Percentiles rank a stretch among this genome's conserved stretches.
Conservation (phyloP, 2,329 filamentous ascomycete genomes). For the Botrytis aclada region DNA sequence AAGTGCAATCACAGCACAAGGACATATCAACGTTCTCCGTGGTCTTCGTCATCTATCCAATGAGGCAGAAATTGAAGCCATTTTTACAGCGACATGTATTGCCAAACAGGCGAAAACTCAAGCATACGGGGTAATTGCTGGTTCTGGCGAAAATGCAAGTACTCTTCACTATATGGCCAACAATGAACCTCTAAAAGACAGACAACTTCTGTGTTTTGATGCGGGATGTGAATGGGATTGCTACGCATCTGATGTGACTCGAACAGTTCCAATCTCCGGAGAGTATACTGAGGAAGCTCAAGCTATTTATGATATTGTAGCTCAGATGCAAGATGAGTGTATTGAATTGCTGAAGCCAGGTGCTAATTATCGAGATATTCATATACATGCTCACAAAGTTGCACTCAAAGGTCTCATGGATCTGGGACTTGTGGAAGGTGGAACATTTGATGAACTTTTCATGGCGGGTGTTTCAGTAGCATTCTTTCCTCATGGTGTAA, state of each 20-base stretch:
- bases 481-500: slow-evolving; percentile 62
- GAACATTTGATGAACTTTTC: slow-evolving; percentile 52
- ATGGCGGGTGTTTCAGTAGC: slow-evolving; percentile 53
- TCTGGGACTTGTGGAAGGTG: slow-evolving; percentile 69
- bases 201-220: slow-evolving; percentile 78
- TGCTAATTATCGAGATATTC: slow-evolving; percentile 67
- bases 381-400: slow-evolving; percentile 68
- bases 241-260: slow-evolving; percentile 88
- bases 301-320: slow-evolving; percentile 73
- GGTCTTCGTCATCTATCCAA: slow-evolving; percentile 62
- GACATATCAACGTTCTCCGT: slow-evolving; percentile 70
- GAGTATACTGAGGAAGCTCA: slow-evolving; percentile 66
- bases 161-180: slow-evolving; percentile 87
- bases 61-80: slow-evolving; percentile 79
- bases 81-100: slow-evolving; percentile 71
- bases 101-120: slow-evolving; percentile 70
- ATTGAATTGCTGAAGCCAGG: slow-evolving; percentile 68
- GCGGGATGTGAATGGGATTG: slow-evolving; percentile 81
- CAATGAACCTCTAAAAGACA: slow-evolving; percentile 64
- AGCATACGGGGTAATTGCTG: slow-evolving; percentile 87
- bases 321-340: slow-evolving; percentile 75
- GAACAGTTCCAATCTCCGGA: slow-evolving; percentile 77
- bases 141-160: slow-evolving; percentile 75
- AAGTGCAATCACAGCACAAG: slow-evolving; percentile 73
- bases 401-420: slow-evolving; percentile 67